Percentiles rank a stretch among this genome's conserved stretches.
phyloP scores from a whole-genome alignment of 192 early-diverging fungal species.

The Coemansia guatemalensis region DNA sequence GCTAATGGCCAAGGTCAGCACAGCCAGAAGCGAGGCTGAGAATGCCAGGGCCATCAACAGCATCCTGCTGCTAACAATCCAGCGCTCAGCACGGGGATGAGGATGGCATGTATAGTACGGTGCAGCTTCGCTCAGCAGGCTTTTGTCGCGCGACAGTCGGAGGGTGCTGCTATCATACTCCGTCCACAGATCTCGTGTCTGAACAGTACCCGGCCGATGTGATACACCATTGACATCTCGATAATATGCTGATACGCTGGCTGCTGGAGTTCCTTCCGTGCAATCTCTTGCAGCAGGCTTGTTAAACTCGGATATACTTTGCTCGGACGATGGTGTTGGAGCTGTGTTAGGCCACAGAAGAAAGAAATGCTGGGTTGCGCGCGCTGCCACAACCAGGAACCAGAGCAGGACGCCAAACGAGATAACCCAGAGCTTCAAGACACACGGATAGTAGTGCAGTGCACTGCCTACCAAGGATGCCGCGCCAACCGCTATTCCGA shows the following conservation, averaged over 20 bases:
- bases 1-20: conserved; percentile 16
- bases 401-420: conserved; percentile 33
- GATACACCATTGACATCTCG: not conserved
- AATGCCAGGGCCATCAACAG: conserved; percentile 12
- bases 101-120: not conserved
- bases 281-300: not conserved
- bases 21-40: conserved; percentile 7
- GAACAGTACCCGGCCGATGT: conserved; percentile 14
- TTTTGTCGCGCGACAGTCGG: conserved; percentile 3
- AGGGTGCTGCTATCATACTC: conserved; percentile 14
- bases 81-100: not conserved
- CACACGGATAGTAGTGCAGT: conserved; percentile 27
- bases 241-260: conserved; percentile 6
- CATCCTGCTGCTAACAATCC: conserved; percentile 3
- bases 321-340: not conserved
- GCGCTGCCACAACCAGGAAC: conserved; percentile 23
- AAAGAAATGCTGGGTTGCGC: conserved; percentile 22
- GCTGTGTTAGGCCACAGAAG: conserved; percentile 3
- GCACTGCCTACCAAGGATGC: conserved; percentile 21
- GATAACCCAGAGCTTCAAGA: conserved; percentile 34
- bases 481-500: conserved; percentile 10
- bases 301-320: not conserved
- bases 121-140: not conserved
- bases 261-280: not conserved
- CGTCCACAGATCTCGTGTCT: conserved; percentile 24